phyloP scores from a whole-genome alignment of 2,329 filamentous ascomycete genomes.

The Cladosporium sp. region DNA sequence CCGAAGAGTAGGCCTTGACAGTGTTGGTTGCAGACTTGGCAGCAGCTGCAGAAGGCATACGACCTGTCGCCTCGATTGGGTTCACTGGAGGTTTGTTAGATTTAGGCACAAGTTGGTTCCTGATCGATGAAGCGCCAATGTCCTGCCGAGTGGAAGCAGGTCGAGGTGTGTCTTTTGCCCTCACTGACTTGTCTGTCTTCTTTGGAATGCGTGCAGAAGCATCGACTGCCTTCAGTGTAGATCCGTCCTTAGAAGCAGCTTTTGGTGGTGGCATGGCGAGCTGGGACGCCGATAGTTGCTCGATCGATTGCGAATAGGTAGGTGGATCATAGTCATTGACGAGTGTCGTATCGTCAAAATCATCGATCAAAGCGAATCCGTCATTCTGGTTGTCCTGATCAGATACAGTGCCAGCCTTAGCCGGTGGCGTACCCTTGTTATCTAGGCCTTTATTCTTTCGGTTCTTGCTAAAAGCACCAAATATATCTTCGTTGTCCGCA shows the following conservation, averaged over 20 bases:
- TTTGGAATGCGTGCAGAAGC: neutral
- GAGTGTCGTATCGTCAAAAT: constrained; percentile 15
- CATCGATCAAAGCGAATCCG: constrained; percentile 12
- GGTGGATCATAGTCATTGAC: neutral
- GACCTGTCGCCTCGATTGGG: too few species aligned
- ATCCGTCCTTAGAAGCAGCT: neutral
- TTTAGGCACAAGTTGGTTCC: neutral
- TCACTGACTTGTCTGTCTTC: neutral
- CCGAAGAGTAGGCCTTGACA: too few species aligned
- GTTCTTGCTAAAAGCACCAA: constrained; percentile 15
- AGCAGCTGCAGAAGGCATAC: too few species aligned
- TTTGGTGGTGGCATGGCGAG: constrained; percentile 22
- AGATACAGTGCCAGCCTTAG: neutral
- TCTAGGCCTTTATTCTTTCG: neutral
- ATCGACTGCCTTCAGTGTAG: neutral
- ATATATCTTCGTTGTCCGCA: constrained; percentile 14
- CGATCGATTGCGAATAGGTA: neutral
- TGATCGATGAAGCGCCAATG: neutral
- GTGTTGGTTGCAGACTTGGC: neutral
- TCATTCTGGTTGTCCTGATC: neutral
- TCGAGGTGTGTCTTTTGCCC: neutral
- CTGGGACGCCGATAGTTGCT: constrained; percentile 19
- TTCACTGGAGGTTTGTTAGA: neutral
- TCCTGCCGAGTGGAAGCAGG: neutral
- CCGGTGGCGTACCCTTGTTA: neutral